Base-by-base conservation (phyloP, 2,329 filamentous ascomycete species). In the Albifimbria verrucaria region DNA sequence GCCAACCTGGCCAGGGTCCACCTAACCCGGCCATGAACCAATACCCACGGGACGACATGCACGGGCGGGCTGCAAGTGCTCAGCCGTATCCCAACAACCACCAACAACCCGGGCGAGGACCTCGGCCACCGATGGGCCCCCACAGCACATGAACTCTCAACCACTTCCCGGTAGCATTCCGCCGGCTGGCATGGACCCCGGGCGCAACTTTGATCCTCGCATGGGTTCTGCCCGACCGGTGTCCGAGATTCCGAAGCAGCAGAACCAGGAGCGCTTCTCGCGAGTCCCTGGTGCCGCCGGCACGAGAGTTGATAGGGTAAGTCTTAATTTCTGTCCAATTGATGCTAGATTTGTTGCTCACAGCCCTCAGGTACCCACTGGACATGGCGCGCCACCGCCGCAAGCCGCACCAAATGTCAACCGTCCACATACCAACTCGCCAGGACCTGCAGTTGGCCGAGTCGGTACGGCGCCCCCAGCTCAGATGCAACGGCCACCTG, bases 191-290 rank as follows among this genome's bases (percentile, higher is more conserved):
- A 56, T 62, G 2, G 59, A 68, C 36, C 62, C 69, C 3, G 68
- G 64, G 6, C 63, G 64, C 20, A 68, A 72, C 28, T 75, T 75
- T 44, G 75, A 74, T 15, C 67, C 71, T 6, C 70, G 75, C 5
- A 66, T 55, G 22, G 61, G 58, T 23, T 62, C 62, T 11, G 32
- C 32, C 15, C 57, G 58, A 20, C 61, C 57, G 3, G 50, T 43
- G 12, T 50, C 65, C 51, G 32, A 39, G 32, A 17, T 52, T n/a
- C 22, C 60, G 56, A 60, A 32, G 54, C 52, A n/a, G 22, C 61
- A 58, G 39, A 62, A 61, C 54, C 62, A 68, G 26, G 65, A 70
- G 44, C 63, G 66, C 20, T 65, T 65, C 51, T 65, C 66, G 18
- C 62, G 65, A 24, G 60, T 65, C n/a, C 65, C 68, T 11, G 67